Evolutionary conservation across 2,329 filamentous ascomycete species (phyloP), one percentile per base, ranked within the genome.

Genomic region (Pseudogymnoascus sp.): DNA sequence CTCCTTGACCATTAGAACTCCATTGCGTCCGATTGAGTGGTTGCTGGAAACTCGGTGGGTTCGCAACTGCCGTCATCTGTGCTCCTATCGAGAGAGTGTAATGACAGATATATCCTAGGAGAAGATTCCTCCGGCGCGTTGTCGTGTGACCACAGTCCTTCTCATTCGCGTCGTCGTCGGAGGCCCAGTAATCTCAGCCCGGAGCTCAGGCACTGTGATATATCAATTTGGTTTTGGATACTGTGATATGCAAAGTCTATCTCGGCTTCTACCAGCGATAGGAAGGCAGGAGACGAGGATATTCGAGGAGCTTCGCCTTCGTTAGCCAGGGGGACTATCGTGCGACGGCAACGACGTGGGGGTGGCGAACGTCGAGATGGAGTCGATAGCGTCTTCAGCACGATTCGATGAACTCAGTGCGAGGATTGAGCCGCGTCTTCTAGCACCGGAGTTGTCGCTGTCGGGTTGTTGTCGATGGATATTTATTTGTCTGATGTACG

Each of bases 31-130:
- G 81, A 72, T 83, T 85, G 72, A 84, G 81, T 6, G 58, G 58
- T 72, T 83, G 83, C 72, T 81, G 77, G 72, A 88, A 85, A 73
- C 79, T 83, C 73, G 83, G 83, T 69, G 83, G 83, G 69, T 80
- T 86, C 67, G 85, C 85, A 72, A 88, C 85, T 72, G 85, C 85
- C 76, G 85, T 88, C 85, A 88, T 88, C 70, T 71, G 71, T 67
- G 33, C 37, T 60, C 58, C 37, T 60, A 33, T 33, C n/a, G 66
- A 43, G 39, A 52, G 60, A 61, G 43, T 64, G 49, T 33, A 33
- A 33, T 21, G 49, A 33, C 49, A 55, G 49, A 19, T 55, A 19
- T 55, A 55, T 55, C 26, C 26, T 55, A 33, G 45, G 45, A 12
- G 45, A 55, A 55, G 45, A 55, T 55, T 55, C 45, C 45, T 55